Evolutionary conservation across 768 basidiomycete genomes (phyloP).

Genomic region (Pulveroboletus sp.): DNA sequence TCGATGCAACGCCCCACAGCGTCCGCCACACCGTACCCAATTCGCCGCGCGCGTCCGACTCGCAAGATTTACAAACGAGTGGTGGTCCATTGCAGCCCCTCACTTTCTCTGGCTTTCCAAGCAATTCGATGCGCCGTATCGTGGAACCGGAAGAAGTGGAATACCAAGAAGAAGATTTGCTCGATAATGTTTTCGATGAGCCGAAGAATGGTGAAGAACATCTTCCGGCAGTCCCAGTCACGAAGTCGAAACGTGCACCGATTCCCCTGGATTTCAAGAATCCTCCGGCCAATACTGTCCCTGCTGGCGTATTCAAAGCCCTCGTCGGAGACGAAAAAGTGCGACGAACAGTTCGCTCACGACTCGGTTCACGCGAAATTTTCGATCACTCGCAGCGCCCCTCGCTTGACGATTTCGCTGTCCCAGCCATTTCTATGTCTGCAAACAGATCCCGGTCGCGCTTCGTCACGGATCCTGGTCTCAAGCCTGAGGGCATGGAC

Average conservation of each 20-base stretch:
- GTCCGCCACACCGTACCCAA: slow-evolving; percentile 46
- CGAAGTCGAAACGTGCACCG: slow-evolving; percentile 62
- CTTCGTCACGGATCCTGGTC: slow-evolving; percentile 59
- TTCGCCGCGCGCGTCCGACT: slow-evolving; percentile 33
- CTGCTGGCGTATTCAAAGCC: slow-evolving; percentile 84
- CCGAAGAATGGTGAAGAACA: slow-evolving; percentile 12
- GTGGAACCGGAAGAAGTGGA: slow-evolving; percentile 13
- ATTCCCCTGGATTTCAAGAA: slow-evolving; percentile 79
- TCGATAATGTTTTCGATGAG: slow-evolving; percentile 7
- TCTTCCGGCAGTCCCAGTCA: slow-evolving; percentile 12
- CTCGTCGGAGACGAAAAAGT: slow-evolving; percentile 67
- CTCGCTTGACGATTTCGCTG: slow-evolving; percentile 74
- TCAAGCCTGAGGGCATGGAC: slow-evolving; percentile 27
- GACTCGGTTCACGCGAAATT: slow-evolving; percentile 70
- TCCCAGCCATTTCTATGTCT: slow-evolving; percentile 66
- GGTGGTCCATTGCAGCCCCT: slow-evolving; percentile 42
- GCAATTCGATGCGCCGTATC: slow-evolving; percentile 25
- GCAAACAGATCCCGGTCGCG: slow-evolving; percentile 52
- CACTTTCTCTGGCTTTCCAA: slow-evolving; percentile 64
- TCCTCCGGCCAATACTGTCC: slow-evolving; percentile 69
- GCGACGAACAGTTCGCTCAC: slow-evolving; percentile 69
- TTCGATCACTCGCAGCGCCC: slow-evolving; percentile 66
- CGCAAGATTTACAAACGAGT: slow-evolving; percentile 18
- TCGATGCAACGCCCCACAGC: slow-evolving; percentile 47
- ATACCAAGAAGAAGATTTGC: slow-evolving; percentile 8